Base-by-base conservation (phyloP, 1,284 basidiomycete species). In the Marasmius tenuissimus region DNA sequence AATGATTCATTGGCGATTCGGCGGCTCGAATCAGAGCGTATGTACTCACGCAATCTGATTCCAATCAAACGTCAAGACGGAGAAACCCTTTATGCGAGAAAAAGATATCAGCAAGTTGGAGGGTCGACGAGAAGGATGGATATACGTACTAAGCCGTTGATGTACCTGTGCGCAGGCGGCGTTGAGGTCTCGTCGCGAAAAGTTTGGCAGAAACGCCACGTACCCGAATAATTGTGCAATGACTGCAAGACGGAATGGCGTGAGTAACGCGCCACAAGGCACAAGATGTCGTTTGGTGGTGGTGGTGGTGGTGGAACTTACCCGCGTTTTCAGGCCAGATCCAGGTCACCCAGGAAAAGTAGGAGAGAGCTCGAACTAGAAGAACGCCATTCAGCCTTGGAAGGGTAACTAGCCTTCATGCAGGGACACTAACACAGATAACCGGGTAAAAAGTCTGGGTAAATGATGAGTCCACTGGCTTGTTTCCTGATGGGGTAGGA, bases 281-380 rank as follows among this genome's bases (percentile, higher is more conserved):
- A 12, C 59, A 35, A 59, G 34, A 33, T 45, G 22, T 53, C 42
- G 35, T 52, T 56, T 42, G n/a, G n/a, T n/a, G n/a, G n/a, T n/a
- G n/a, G n/a, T n/a, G n/a, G n/a, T 4, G 35, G 11, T 47, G 42
- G 72, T 72, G 49, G 65, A 76, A 71, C 71, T 64, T 60, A 77
- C 75, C 76, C 51, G 76, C 65, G 58, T 78, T 78, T 14, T 74
- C 63, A 7, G 78, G 78, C 52, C 75, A 75, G 54, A 77, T 75
- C 79, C 78, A 80, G 61, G 76, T 78, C 11, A 87, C 79, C 81
- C 84, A 92, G 1, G 84, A 85, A 70, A 89, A 89, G 65, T 81
- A 83, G 0, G 75, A 84, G 3, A 92, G 77, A 0, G 85, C 89
- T 57, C 81, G 81, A 73, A 84, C 75, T 77, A 57, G 45, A 42